Conservation (phyloP, 768 basidiomycete species). For the Gautieria morchelliformis region DNA sequence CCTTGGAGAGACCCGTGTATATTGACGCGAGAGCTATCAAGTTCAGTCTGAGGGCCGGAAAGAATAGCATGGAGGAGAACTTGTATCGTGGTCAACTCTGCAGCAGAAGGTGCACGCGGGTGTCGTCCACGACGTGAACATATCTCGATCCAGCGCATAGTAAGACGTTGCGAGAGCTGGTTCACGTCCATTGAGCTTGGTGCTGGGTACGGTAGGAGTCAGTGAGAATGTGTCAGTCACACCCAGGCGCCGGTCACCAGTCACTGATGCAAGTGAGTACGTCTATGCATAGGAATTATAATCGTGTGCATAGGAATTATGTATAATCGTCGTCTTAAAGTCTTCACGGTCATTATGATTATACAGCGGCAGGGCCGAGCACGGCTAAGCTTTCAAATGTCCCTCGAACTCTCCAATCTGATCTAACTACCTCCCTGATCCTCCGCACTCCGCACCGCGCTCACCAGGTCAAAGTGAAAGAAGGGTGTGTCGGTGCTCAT, state of each 20-base stretch:
- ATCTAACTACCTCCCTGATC: neutral
- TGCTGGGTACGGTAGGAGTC: neutral
- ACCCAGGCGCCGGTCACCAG: too few species aligned
- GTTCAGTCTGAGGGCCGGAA: neutral
- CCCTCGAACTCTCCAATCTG: too few species aligned
- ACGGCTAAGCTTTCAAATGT: too few species aligned
- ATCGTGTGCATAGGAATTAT: too few species aligned
- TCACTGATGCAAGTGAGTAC: too few species aligned
- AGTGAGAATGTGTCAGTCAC: neutral
- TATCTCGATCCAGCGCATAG: conserved; percentile 2
- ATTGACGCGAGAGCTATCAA: neutral
- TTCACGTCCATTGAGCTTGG: neutral
- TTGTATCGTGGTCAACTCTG: neutral
- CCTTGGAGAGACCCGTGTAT: neutral
- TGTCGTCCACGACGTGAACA: conserved; percentile 4
- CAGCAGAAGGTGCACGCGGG: conserved; percentile 5
- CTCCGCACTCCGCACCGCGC: conserved; percentile 66
- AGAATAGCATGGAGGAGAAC: conserved; percentile 1
- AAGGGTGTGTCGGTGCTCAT: conserved; percentile 50
- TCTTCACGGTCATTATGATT: too few species aligned
- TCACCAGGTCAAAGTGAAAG: conserved; percentile 84
- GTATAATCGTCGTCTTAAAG: too few species aligned
- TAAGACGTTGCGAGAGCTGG: conserved; percentile 2
- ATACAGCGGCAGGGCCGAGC: too few species aligned
- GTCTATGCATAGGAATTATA: too few species aligned